Evolutionary conservation across 2,329 filamentous ascomycete species (phyloP), one percentile per base, ranked within the genome.

Genomic region (Cladosporium colombiae): DNA sequence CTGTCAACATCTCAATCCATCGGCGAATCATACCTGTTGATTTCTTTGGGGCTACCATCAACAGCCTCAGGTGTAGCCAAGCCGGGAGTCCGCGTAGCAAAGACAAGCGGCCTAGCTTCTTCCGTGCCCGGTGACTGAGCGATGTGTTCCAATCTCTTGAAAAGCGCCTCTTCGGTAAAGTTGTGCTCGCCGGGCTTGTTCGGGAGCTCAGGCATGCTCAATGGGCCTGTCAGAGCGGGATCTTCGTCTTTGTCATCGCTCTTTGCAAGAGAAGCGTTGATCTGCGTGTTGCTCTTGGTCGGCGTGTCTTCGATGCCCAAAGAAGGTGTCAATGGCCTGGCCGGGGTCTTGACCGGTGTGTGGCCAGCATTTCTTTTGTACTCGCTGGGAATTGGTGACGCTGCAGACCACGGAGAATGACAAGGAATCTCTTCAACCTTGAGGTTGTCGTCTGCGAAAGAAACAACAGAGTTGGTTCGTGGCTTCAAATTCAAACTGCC

Each of bases 191-290:
- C 69, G 1, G 76, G 75, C 25, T 70, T 64, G 59, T 74, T 69
- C 1, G 76, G 76, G 35, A 78, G 68, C 55, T 76, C 75, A 1
- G 76, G 76, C 71, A 78, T 73, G 60, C 74, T 74, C 55, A 78
- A 56, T 31, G 76, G 75, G 5, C 76, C 76, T 29, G 68, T 76
- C n/a, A 78, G 60, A 1, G 67, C 68, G 4, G 67, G 62, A 50
- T 77, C 76, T 33, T 76, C 74, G 8, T 76, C 75, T 14, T 72
- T 69, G 49, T 72, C 71, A 33, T 70, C 71, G 53, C 67, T 70
- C 46, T 68, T 67, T 0, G 71, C 68, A 49, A 77, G 68, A 49
- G 72, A 66, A 16, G 70, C 66, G 64, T 78, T 78, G 68, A 74
- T 71, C 40, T 73, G 71, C 1, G 76, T 78, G 63, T 78, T 78